Conservation (phyloP, 345 rosid genomes). For the Salix exigua region DNA sequence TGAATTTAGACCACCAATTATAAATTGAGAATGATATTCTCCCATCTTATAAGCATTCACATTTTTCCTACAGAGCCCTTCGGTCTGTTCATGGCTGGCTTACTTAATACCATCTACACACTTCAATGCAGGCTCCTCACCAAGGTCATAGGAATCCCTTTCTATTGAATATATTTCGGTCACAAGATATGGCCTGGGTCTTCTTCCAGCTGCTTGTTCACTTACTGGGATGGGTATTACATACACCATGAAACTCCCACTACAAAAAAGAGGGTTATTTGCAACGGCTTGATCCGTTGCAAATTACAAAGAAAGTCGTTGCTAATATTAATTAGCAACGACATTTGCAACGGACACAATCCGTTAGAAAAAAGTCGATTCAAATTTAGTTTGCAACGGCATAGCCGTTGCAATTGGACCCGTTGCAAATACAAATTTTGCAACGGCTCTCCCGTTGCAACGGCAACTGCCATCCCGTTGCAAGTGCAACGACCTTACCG, state of each 20-base stretch:
- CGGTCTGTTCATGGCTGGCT: neutral
- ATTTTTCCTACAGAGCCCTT: neutral
- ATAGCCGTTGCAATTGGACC: too few relatives aligned
- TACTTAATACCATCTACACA: neutral
- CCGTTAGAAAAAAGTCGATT: too few relatives aligned
- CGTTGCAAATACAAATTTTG: too few relatives aligned
- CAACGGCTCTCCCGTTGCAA: too few relatives aligned
- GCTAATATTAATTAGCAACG: too few relatives aligned
- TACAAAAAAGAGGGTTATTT: too few relatives aligned
- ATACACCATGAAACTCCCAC: constrained; percentile 75
- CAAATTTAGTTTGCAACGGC: too few relatives aligned
- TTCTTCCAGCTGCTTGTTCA: constrained; percentile 79
- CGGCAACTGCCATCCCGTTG: too few relatives aligned
- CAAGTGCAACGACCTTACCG: too few relatives aligned
- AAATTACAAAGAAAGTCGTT: too few relatives aligned
- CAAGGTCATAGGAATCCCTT: constrained; percentile 30
- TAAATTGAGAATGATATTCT: neutral
- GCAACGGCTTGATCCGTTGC: too few relatives aligned
- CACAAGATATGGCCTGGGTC: constrained; percentile 80
- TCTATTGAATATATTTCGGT: constrained; percentile 40
- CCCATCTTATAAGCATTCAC: neutral
- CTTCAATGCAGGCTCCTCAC: constrained; percentile 45
- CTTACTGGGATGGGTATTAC: constrained; percentile 64
- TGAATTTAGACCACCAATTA: neutral
- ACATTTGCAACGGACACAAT: too few relatives aligned